Evolutionary conservation across 192 early-diverging fungal species (phyloP), one percentile per base, ranked within the genome.

Genomic region (Podila verticillata): DNA sequence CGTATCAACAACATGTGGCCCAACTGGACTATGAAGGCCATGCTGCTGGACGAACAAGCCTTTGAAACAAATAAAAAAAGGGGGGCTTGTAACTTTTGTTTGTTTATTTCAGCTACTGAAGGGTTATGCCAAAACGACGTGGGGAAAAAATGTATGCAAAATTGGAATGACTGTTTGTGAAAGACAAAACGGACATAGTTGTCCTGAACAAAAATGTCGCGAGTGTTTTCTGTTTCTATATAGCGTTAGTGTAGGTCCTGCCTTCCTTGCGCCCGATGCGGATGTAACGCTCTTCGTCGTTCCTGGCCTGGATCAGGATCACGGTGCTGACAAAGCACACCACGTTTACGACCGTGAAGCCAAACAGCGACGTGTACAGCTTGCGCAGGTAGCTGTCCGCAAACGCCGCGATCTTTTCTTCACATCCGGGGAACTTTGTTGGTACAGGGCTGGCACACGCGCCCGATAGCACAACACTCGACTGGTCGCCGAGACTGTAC

Each of bases 271-370:
- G 47, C 58, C 77, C 77, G 48, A 80, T 80, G 12, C 77, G 29
- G 56, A 72, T 80, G 49, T 84, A 84, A n/a, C 83, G 83, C 48
- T 84, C 74, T 48, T 84, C 83, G 15, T 82, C 83, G 48, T 84
- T 84, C 24, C 73, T 57, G 5, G 83, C 83, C 61, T 84, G 83
- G 26, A 84, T 65, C 39, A 84, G 29, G 44, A 84, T 82, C 0
- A 84, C 49, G 2, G 78, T 71, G 32, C 78, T 75, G 19, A 84
- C 72, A 30, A 84, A 77, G n/a, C 68, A 66, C n/a, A 82, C 48
- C 35, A 84, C 61, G 48, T 82, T 73, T 4, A 78, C 67, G 2
- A 71, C 54, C 4, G 80, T 84, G 44, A 84, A 84, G 2, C 83
- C 83, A 36, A 84, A 84, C 4, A 84, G 66, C 4, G 74, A 71